phyloP scores from a whole-genome alignment of 2,329 filamentous ascomycete genomes.

The Eurotiales sp. region DNA sequence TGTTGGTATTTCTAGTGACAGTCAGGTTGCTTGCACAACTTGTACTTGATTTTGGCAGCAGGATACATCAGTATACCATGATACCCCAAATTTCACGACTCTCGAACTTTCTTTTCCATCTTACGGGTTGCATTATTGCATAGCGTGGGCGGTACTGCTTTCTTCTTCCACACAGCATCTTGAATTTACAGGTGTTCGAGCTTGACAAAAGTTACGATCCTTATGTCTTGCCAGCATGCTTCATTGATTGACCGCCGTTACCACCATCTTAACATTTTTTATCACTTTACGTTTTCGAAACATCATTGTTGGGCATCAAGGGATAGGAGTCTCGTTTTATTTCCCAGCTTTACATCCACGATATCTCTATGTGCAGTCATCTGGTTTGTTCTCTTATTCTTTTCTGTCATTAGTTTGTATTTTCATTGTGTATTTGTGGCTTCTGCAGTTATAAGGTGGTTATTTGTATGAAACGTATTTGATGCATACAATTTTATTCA shows the following conservation, averaged over 20 bases:
- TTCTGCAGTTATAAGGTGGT: neutral
- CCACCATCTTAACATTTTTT: neutral
- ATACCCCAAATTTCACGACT: conserved; percentile 35
- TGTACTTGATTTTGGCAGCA: neutral
- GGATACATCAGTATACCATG: conserved; percentile 21
- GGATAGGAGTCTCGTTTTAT: conserved; percentile 10
- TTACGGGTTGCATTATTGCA: conserved; percentile 29
- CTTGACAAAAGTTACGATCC: conserved; percentile 16
- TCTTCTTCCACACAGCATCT: conserved; percentile 31
- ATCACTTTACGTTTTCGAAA: neutral
- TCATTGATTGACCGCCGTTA: conserved; percentile 5
- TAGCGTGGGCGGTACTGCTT: conserved; percentile 34
- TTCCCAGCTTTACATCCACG: conserved; percentile 11
- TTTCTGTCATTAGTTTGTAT: neutral
- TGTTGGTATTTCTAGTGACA: conserved; percentile 17
- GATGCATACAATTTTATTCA: conserved; percentile 1
- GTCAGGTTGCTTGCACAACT: conserved; percentile 15
- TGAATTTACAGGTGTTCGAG: conserved; percentile 29
- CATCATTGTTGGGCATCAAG: conserved; percentile 6
- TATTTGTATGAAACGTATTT: conserved; percentile 4
- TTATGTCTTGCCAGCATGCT: conserved; percentile 15
- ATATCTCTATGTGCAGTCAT: conserved; percentile 11
- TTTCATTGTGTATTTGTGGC: neutral
- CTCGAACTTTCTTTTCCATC: conserved; percentile 22
- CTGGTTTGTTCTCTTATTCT: neutral